Percentiles rank a stretch among this genome's conserved stretches.
These are phyloP conservation scores for Discostella stelligeroides DNA, from an alignment of 108 stramenopile species.

Conservation along the genomic window DNA sequence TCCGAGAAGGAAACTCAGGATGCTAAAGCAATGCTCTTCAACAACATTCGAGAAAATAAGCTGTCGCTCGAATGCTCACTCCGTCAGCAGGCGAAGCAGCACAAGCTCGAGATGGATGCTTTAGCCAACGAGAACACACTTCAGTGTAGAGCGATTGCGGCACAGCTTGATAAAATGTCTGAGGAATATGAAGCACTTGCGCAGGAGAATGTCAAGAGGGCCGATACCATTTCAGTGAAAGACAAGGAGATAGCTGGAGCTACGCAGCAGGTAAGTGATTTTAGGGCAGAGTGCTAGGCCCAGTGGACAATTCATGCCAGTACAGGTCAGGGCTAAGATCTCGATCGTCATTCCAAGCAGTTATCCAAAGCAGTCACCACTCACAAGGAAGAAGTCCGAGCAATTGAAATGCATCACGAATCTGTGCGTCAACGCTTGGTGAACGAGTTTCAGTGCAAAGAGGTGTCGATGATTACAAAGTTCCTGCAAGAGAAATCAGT, in stretches of 20 bases:
- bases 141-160: slow-evolving; percentile 8
- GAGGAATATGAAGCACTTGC: slow-evolving; percentile 25
- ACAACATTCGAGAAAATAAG: slow-evolving; percentile 36
- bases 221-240: slow-evolving; percentile 12
- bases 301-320: background rate
- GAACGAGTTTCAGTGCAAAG: slow-evolving; percentile 26
- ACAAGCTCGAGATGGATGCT: slow-evolving; percentile 23
- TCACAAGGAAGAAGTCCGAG: slow-evolving; percentile 21
- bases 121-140: slow-evolving; percentile 11
- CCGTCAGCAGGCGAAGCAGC: slow-evolving; percentile 32
- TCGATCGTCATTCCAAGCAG: background rate
- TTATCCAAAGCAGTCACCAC: background rate
- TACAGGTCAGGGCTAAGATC: background rate
- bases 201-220: slow-evolving; percentile 3
- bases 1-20: slow-evolving; percentile 25
- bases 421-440: slow-evolving; percentile 22
- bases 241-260: slow-evolving; percentile 15
- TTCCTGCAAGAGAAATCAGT: slow-evolving; percentile 27
- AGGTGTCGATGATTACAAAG: slow-evolving; percentile 20
- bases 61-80: slow-evolving; percentile 26
- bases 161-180: slow-evolving; percentile 14
- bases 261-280: slow-evolving; percentile 2
- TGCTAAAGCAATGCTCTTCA: slow-evolving; percentile 45
- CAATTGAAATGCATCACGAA: slow-evolving; percentile 15
- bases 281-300: no score